Conservation (phyloP, 345 rosid genomes). For the Litchi chinensis region DNA sequence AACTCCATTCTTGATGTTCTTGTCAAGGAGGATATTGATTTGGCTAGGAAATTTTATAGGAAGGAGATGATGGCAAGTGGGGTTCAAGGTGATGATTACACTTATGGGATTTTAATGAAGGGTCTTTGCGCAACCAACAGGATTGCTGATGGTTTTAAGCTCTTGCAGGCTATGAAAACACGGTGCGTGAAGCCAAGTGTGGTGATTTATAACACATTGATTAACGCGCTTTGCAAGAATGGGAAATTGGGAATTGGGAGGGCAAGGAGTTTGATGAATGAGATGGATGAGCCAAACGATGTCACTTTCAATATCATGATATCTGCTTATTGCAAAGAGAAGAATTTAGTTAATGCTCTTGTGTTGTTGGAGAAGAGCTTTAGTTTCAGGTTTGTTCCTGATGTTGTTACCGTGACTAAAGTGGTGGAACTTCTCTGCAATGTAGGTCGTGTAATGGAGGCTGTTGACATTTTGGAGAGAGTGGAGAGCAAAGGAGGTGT, state of each 20-base stretch:
- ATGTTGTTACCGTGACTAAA: conserved; percentile 70
- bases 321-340: conserved; percentile 70
- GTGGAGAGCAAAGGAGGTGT: conserved; percentile 64
- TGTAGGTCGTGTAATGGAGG: conserved; percentile 64
- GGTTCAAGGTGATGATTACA: conserved; percentile 74
- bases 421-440: conserved; percentile 67
- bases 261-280: conserved; percentile 82
- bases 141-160: conserved; percentile 82
- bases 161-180: conserved; percentile 71
- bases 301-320: conserved; percentile 80
- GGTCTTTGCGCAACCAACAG: conserved; percentile 91
- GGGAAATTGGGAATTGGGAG: conserved; percentile 67
- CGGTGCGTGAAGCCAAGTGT: conserved; percentile 51
- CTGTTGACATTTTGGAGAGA: conserved; percentile 72
- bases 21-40: conserved; percentile 81
- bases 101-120: conserved; percentile 85
- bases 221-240: conserved; percentile 70
- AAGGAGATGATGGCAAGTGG: conserved; percentile 73
- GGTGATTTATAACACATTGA: conserved; percentile 73
- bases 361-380: conserved; percentile 84
- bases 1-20: conserved; percentile 78
- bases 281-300: conserved; percentile 65
- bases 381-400: conserved; percentile 56
- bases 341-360: conserved; percentile 66
- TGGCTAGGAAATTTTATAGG: conserved; percentile 79